phyloP scores from a whole-genome alignment of 371 early-diverging fungal genomes.

The Syncephalastrum monosporum region DNA sequence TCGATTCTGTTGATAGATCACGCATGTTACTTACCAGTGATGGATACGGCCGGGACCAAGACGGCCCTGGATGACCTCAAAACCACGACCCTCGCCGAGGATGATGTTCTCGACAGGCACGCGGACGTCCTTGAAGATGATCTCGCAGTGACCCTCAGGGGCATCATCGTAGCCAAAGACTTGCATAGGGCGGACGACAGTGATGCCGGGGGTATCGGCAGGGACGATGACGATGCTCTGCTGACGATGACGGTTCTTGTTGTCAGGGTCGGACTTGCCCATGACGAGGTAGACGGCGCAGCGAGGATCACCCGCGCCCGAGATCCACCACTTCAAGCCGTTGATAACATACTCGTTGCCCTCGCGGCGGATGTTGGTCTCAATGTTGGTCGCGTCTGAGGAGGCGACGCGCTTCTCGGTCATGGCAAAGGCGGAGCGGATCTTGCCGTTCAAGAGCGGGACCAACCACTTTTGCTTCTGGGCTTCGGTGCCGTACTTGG shows the following conservation, averaged over 20 bases:
- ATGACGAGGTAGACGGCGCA: conserved; percentile 87
- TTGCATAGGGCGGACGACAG: conserved; percentile 79
- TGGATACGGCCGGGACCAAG: conserved; percentile 88
- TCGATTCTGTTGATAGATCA: not conserved
- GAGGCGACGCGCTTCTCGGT: conserved; percentile 93
- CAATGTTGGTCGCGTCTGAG: conserved; percentile 96
- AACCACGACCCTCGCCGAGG: conserved; percentile 94
- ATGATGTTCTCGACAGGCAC: conserved; percentile 88
- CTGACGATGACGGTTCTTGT: conserved; percentile 75
- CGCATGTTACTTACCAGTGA: conserved; percentile 48
- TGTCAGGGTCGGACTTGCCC: conserved; percentile 81
- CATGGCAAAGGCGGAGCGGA: conserved; percentile 98
- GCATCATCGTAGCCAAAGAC: conserved; percentile 97
- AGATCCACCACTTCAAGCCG: conserved; percentile 97
- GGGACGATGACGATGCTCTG: conserved; percentile 93
- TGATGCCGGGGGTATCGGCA: conserved; percentile 83
- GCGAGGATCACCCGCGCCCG: conserved; percentile 91
- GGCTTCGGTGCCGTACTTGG: conserved; percentile 85
- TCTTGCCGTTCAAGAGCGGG: conserved; percentile 86
- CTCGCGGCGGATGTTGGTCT: conserved; percentile 70
- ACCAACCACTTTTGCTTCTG: conserved; percentile 87
- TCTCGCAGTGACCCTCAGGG: conserved; percentile 92
- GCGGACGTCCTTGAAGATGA: conserved; percentile 85
- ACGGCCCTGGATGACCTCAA: conserved; percentile 95
- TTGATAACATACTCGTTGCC: conserved; percentile 81